Percentiles rank a stretch among this genome's conserved stretches.
phyloP scores from a whole-genome alignment of 352 stramenopile genomes.

The Globisporangium splendens region DNA sequence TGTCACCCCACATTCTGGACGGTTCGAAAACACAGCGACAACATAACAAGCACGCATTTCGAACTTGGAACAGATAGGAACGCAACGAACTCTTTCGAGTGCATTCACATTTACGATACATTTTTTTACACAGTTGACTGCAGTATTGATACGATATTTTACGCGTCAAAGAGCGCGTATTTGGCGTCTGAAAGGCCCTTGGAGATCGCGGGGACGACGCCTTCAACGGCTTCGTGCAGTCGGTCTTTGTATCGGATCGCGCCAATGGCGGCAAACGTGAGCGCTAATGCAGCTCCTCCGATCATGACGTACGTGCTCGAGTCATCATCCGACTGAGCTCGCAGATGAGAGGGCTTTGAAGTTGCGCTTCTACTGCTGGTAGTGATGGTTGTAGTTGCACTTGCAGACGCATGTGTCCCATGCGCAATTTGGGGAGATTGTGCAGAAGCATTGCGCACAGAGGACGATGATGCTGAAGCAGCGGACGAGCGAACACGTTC shows the following conservation, averaged over 20 bases:
- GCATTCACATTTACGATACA: background rate
- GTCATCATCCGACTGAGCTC: constrained; percentile 23
- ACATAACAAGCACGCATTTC: background rate
- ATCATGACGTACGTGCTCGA: constrained; percentile 36
- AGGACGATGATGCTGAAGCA: background rate
- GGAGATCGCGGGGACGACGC: constrained; percentile 43
- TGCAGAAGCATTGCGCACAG: constrained; percentile 8
- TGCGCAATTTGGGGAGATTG: background rate
- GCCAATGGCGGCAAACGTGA: constrained; percentile 42
- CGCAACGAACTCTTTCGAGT: background rate
- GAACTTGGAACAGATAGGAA: background rate
- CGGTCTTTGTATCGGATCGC: constrained; percentile 46
- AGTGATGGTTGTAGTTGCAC: background rate
- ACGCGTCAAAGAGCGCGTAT: constrained; percentile 61
- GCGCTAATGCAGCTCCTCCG: constrained; percentile 40
- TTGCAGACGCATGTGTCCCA: background rate
- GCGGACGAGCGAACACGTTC: constrained; percentile 2
- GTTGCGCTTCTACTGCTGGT: background rate
- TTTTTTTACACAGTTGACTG: background rate
- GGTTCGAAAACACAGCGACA: background rate
- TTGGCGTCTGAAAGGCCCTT: constrained; percentile 62
- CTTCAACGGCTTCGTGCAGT: constrained; percentile 38
- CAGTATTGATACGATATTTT: background rate
- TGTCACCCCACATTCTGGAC: background rate
- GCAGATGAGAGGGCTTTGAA: background rate